Evolutionary conservation across 2,329 filamentous ascomycete species (phyloP), one percentile per base, ranked within the genome.

Genomic region (Fusarium pseudonygamai): DNA sequence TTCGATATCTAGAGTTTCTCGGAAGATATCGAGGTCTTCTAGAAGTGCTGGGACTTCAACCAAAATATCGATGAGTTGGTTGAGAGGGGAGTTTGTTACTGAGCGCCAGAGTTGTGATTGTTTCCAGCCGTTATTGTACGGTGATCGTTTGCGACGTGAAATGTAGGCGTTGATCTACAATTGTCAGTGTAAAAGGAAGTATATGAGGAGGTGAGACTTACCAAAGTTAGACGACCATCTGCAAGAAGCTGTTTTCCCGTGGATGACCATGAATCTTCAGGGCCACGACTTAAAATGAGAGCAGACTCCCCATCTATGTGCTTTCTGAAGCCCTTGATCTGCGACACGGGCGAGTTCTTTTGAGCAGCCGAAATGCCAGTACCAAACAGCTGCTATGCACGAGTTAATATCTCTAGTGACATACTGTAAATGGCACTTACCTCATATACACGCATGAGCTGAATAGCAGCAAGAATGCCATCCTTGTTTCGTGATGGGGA

Each of bases 391-490:
- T 71, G 50, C 67, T 46, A n/a, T n/a, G n/a, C n/a, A n/a, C n/a
- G n/a, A n/a, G n/a, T n/a, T n/a, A n/a, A n/a, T n/a, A n/a, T n/a
- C n/a, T n/a, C n/a, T n/a, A n/a, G n/a, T n/a, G n/a, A n/a, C n/a
- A n/a, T n/a, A n/a, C n/a, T n/a, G n/a, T n/a, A n/a, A n/a, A n/a
- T n/a, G n/a, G n/a, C n/a, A n/a, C n/a, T n/a, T n/a, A n/a, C n/a
- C 46, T 71, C 68, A 5, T 71, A 71, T 4, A 61, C 24, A 1
- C 68, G 37, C 67, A 71, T 71, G 0, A 71, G 52, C 9, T 71
- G 68, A 4, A 71, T 53, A 1, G 68, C 56, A 3, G 68, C 68
- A 1, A 71, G 26, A 6, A 67, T 40, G 0, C 56, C 68, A 26
- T 71, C 67, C 15, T 53, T 52, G 2, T 71, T 52, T 4, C 32